Base-by-base conservation (phyloP, 1,284 basidiomycete genomes). In the Cystobasidium sp. region DNA sequence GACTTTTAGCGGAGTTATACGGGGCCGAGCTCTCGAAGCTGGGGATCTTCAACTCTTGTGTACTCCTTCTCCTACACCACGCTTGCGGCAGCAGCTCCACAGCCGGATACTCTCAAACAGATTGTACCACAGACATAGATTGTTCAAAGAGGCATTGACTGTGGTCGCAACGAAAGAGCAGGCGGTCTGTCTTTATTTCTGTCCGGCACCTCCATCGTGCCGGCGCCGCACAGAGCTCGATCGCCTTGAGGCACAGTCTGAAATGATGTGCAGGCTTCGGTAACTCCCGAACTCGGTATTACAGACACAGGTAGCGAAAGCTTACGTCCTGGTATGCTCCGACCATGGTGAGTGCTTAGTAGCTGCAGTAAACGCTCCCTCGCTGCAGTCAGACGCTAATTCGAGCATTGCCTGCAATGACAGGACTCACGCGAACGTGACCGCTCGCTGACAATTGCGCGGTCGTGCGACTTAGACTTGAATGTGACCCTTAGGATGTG, bases 401-500 rank as follows among this genome's bases (percentile, higher is more conserved):
- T 12, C 46, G 46, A 49, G 46, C 14, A 12, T 12, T 12, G 14
- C 12, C 46, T n/a, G n/a, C 39, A 14, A 43, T 18, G 9, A 39
- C 43, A 68, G 70, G 70, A 73, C 44, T 51, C 70, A 53, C 61
- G 70, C 62, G 70, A 73, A 49, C 22, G 70, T 24, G 78, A 78
- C 68, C 67, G 70, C 18, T 75, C 78, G 31, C 55, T 95, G 80
- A 94, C 92, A 4, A 95, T 96, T 80, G 93, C 93, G 16, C 89
- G 90, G 81, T 87, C 94, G 51, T 90, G 89, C 74, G 92, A 96
- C 81, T 86, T 97, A 74, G 92, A 91, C 80, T 83, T 93, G 9
- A 91, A 90, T 4, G 87, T 97, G 20, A 92, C 93, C 4, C 88
- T 97, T 81, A 88, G 92, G 81, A 92, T 97, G 71, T 18, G 61